Percentiles rank a stretch among this genome's conserved stretches.
phyloP scores from a whole-genome alignment of 1,139 yeast genomes.

The Saccharomyces hybrid region DNA sequence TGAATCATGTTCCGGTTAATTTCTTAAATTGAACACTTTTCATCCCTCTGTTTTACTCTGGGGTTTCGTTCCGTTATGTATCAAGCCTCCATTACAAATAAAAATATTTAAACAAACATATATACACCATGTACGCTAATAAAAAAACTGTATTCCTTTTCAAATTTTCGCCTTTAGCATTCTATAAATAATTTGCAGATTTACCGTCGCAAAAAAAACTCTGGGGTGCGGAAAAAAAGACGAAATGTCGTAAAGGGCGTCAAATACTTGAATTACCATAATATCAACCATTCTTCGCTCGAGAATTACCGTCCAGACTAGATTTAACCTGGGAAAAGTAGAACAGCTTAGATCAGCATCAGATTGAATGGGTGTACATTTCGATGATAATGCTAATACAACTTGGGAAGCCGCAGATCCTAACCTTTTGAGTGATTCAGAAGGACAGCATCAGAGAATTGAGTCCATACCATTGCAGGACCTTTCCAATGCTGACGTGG shows the following conservation, averaged over 20 bases:
- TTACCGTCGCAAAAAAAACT: background rate
- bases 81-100: background rate
- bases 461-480: conserved; percentile 1
- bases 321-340: background rate
- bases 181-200: background rate
- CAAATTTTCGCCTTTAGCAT: background rate
- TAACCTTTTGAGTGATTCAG: background rate
- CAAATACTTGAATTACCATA: background rate
- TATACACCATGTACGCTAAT: conserved; percentile 1
- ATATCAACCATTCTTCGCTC: background rate
- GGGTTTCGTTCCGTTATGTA: background rate
- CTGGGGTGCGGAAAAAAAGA: background rate
- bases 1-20: conserved; percentile 95
- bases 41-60: background rate
- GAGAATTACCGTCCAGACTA: background rate
- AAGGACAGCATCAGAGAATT: background rate
- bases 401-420: background rate
- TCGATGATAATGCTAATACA: background rate
- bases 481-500: conserved; percentile 2
- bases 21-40: background rate
- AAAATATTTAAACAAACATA: background rate
- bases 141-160: background rate
- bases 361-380: background rate
- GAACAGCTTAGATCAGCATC: background rate
- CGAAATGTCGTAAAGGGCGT: background rate